phyloP scores from a whole-genome alignment of 257 asterid genomes.

The Rhazya stricta region DNA sequence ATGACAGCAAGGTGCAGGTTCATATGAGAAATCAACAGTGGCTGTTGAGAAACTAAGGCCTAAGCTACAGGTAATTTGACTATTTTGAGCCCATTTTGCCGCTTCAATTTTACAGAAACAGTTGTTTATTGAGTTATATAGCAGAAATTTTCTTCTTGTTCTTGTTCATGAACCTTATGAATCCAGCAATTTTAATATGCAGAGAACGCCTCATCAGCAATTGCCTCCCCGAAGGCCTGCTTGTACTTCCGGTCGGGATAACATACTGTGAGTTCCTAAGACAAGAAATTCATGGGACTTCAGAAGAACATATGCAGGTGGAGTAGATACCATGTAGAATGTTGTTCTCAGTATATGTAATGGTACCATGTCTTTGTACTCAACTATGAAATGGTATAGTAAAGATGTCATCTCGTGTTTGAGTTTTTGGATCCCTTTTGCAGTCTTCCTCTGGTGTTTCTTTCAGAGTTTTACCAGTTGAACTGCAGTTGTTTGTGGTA shows the following conservation, averaged over 20 bases:
- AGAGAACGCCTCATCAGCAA: slow-evolving; percentile 87
- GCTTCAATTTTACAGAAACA: neutral
- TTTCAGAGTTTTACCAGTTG: too few species aligned
- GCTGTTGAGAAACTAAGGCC: slow-evolving; percentile 77
- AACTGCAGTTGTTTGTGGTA: too few species aligned
- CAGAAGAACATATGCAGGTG: neutral
- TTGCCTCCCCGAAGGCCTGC: slow-evolving; percentile 77
- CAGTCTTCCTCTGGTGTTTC: neutral
- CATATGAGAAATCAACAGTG: slow-evolving; percentile 37
- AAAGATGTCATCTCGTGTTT: neutral
- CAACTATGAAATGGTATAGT: neutral
- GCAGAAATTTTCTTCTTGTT: neutral
- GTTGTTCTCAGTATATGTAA: neutral
- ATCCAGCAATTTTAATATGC: slow-evolving; percentile 14
- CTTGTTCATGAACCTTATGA: neutral
- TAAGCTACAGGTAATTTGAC: slow-evolving; percentile 51
- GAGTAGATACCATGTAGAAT: neutral
- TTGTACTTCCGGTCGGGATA: slow-evolving; percentile 11
- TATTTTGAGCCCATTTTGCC: neutral
- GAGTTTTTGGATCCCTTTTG: neutral
- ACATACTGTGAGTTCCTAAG: neutral
- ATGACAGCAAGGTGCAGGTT: slow-evolving; percentile 72
- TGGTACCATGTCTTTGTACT: neutral
- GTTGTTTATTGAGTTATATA: neutral
- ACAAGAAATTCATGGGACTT: neutral